phyloP scores from a whole-genome alignment of 83 land plant species.

The Thuja plicata region DNA sequence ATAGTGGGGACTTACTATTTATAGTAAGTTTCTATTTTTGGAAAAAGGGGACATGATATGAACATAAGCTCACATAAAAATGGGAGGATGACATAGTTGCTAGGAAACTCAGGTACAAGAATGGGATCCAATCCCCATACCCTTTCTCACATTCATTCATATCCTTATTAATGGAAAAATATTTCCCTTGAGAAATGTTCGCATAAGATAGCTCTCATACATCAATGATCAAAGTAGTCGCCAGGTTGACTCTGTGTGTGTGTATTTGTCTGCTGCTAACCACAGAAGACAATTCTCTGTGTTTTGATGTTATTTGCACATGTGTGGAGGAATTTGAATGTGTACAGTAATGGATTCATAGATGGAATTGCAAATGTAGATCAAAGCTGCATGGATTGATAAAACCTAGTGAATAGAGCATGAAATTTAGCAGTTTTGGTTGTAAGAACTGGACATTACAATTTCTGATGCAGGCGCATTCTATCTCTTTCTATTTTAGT shows the following conservation, averaged over 20 bases:
- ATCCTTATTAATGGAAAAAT: too few species aligned
- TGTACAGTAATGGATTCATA: background rate
- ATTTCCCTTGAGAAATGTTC: too few species aligned
- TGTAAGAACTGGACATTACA: background rate
- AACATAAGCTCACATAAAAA: background rate
- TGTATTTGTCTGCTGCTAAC: background rate
- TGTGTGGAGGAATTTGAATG: background rate
- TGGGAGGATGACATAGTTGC: background rate
- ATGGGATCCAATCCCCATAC: background rate
- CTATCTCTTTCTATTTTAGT: too few species aligned
- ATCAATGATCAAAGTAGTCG: too few species aligned
- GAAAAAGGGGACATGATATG: too few species aligned
- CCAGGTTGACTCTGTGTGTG: too few species aligned
- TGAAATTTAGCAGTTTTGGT: background rate
- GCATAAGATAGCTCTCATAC: too few species aligned
- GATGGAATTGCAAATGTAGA: background rate
- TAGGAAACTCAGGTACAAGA: background rate
- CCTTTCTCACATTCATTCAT: background rate
- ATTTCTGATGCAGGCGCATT: too few species aligned
- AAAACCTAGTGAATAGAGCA: background rate
- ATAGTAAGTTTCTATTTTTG: too few species aligned
- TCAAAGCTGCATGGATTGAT: background rate
- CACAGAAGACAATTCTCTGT: background rate
- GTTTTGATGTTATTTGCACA: background rate
- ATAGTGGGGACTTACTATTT: too few species aligned